Evolutionary conservation across 2,329 filamentous ascomycete genomes (phyloP).

Genomic region (Penicillium crustosum): DNA sequence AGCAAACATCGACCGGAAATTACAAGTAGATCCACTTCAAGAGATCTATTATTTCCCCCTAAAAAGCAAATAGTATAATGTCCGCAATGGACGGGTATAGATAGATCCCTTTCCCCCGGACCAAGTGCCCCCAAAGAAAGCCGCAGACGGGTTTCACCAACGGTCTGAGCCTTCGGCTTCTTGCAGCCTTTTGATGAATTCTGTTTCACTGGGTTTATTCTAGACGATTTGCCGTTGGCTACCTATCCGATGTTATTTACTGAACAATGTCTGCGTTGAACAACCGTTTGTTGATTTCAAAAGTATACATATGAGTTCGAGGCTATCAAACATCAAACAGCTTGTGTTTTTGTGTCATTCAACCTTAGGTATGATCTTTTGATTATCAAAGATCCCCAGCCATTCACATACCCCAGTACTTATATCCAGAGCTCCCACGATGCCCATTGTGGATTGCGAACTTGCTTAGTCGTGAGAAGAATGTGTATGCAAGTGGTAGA

Average conservation of each 20-base stretch:
- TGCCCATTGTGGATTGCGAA: conserved; percentile 4
- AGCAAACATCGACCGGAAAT: conserved; percentile 2
- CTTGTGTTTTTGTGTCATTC: not conserved
- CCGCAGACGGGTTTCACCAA: conserved; percentile 22
- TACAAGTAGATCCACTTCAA: not conserved
- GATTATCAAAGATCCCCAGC: not conserved
- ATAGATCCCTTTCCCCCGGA: conserved; percentile 17
- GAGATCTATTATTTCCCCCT: not conserved
- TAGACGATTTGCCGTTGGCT: not conserved
- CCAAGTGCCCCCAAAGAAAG: conserved; percentile 10
- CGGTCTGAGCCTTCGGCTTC: conserved; percentile 25
- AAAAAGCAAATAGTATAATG: not conserved
- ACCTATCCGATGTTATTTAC: not conserved
- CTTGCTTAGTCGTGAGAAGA: not conserved
- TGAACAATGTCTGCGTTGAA: conserved; percentile 6
- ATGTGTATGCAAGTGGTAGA: conserved; percentile 8
- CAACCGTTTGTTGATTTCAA: not conserved
- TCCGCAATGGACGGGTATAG: conserved; percentile 3
- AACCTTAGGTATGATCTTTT: not conserved
- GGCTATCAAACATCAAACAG: not conserved
- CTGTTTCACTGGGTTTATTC: conserved; percentile 10
- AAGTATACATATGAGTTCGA: not conserved
- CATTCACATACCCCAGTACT: not conserved
- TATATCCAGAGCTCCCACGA: not conserved
- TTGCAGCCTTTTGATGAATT: conserved; percentile 19